Conservation (phyloP, 768 basidiomycete genomes). For the Mycena metata region DNA sequence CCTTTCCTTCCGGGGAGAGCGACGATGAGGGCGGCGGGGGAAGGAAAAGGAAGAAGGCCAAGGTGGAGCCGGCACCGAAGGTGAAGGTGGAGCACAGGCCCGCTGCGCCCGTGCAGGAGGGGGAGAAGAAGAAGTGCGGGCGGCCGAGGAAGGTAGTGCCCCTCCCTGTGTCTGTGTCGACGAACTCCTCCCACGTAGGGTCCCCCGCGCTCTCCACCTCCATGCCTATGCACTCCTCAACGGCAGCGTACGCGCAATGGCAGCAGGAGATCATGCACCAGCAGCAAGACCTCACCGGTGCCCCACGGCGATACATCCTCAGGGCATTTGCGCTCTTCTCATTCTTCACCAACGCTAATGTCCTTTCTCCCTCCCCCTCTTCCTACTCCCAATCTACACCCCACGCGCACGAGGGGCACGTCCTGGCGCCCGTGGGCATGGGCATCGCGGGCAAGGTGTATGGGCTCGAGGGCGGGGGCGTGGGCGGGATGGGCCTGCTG, state of each 20-base stretch:
- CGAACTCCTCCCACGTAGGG: no score
- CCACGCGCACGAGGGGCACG: constrained; percentile 72
- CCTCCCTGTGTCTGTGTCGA: constrained; percentile 56
- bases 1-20: no score
- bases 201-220: constrained; percentile 43
- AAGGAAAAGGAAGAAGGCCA: no score
- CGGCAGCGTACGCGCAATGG: no score
- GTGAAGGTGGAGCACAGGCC: constrained; percentile 52
- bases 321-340: constrained; percentile 89
- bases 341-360: constrained; percentile 83
- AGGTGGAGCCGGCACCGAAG: constrained; percentile 63
- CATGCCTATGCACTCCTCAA: constrained; percentile 27
- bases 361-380: no score
- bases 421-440: constrained; percentile 65
- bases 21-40: no score
- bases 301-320: constrained; percentile 76
- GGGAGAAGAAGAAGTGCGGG: constrained; percentile 87
- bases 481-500: constrained; percentile 60
- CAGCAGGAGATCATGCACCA: no score
- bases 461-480: no score
- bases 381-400: no score
- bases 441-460: no score
- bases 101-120: constrained; percentile 43
- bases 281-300: constrained; percentile 45
- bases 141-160: constrained; percentile 80